phyloP scores from a whole-genome alignment of 2,329 filamentous ascomycete species.

The Metarhizium robertsii region DNA sequence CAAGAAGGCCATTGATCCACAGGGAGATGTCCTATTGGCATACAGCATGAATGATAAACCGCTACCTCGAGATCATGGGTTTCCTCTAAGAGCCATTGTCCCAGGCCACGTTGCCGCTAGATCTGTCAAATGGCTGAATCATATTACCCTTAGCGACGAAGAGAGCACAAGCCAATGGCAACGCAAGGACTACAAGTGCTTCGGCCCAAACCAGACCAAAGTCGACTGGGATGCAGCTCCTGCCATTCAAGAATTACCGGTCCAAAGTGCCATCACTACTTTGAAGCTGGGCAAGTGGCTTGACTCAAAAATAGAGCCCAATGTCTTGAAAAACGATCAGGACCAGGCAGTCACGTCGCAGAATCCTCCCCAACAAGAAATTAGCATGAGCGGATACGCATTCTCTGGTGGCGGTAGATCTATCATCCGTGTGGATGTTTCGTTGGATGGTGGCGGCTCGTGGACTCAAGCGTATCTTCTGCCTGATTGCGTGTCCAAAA shows the following conservation, averaged over 20 bases:
- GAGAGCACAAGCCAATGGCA: conserved; percentile 60
- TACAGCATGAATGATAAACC: conserved; percentile 58
- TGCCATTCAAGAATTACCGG: conserved; percentile 58
- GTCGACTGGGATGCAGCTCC: conserved; percentile 54
- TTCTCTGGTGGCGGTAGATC: conserved; percentile 58
- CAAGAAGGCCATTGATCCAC: conserved; percentile 46
- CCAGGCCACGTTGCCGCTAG: conserved; percentile 58
- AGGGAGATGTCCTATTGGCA: conserved; percentile 56
- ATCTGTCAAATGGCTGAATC: conserved; percentile 60
- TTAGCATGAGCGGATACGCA: conserved; percentile 51
- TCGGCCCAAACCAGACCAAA: conserved; percentile 51
- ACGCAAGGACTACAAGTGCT: conserved; percentile 58
- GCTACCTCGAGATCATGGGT: conserved; percentile 57
- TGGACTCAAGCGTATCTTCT: conserved; percentile 56
- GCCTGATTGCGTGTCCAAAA: conserved; percentile 31
- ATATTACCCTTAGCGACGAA: conserved; percentile 54
- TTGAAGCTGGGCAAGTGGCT: conserved; percentile 32
- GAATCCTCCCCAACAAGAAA: conserved; percentile 12
- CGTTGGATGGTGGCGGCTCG: conserved; percentile 50
- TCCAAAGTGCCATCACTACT: conserved; percentile 56
- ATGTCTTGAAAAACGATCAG: not conserved
- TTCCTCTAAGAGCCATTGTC: conserved; percentile 51
- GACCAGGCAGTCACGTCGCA: not conserved
- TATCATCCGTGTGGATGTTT: conserved; percentile 60
- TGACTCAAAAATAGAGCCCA: not conserved